Evolutionary conservation across 1,284 basidiomycete species (phyloP), one percentile per base, ranked within the genome.

Genomic region (Trametes hirsuta): DNA sequence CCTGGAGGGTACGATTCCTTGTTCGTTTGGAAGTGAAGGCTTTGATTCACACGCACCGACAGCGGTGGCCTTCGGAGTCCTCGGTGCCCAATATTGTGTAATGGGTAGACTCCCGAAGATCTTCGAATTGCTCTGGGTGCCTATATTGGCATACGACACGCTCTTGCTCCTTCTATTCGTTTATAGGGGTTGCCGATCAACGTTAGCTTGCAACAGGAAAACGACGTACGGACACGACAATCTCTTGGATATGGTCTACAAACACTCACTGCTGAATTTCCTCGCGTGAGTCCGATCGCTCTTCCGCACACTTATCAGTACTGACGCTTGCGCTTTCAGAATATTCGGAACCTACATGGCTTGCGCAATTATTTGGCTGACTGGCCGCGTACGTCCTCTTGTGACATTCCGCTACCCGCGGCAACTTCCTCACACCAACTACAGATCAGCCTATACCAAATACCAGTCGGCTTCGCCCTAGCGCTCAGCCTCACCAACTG

Each of bases 401-500:
- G 30, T 45, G 39, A 8, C 10, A 10, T 39, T 56, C 21, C 21
- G 15, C 47, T 6, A 15, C 22, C 34, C 9, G 4, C 6, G 8
- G n/a, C 39, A 30, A 11, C 49, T 22, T 6, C 36, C 22, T 37
- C 14, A 18, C 35, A 40, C 34, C 39, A 12, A 18, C 6, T n/a
- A 2, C 51, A 71, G 68, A 52, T 67, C 36, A 62, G 69, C 15
- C 58, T 67, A 1, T 62, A 64, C 42, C 66, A 71, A 35, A 62
- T 68, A 10, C 70, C 70, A 15, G 70, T 69, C 39, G 58, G 62
- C 24, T 70, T 71, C 58, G 66, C 68, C 42, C 61, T 71, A 48
- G 58, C 68, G 8, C 64, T 71, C 40, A 68, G 68, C 50, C 55
- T 71, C 60, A 71, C 66, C 0, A 70, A 71, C 59, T 71, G 70